phyloP scores from a whole-genome alignment of 2,329 filamentous ascomycete genomes.

The Phyllosticta citrichinensis region DNA sequence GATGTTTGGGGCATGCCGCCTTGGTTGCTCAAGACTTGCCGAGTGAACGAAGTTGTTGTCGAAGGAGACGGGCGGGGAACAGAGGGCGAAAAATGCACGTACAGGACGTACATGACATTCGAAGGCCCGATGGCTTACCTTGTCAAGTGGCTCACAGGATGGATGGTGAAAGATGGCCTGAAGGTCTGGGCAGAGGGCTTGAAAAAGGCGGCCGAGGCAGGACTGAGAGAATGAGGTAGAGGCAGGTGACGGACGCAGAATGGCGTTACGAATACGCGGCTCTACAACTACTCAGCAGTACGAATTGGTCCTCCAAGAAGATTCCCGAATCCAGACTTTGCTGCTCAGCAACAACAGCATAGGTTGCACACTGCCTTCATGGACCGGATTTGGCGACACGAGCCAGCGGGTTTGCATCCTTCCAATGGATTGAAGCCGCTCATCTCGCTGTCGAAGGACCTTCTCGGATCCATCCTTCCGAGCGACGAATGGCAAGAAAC shows the following conservation, averaged over 20 bases:
- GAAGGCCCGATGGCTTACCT: constrained; percentile 2
- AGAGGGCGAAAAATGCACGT: neutral
- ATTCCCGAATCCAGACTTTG: too few relatives aligned
- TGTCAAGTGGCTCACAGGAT: constrained; percentile 9
- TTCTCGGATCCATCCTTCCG: neutral
- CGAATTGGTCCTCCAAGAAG: too few relatives aligned
- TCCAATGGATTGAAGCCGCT: neutral
- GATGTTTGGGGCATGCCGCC: neutral
- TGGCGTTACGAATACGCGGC: constrained; percentile 21
- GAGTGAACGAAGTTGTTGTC: constrained; percentile 6
- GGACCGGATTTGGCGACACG: neutral
- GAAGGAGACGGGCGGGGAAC: neutral
- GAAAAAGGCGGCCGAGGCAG: constrained; percentile 5
- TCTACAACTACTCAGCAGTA: too few relatives aligned
- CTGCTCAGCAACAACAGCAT: too few relatives aligned
- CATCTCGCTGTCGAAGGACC: neutral
- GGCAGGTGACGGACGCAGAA: constrained; percentile 53
- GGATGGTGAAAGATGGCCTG: constrained; percentile 4
- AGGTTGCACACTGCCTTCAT: neutral
- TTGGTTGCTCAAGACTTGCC: constrained; percentile 3
- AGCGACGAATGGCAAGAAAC: neutral
- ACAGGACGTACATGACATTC: constrained; percentile 6
- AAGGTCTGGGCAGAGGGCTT: constrained; percentile 3
- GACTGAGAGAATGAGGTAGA: neutral
- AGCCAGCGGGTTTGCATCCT: neutral